Evolutionary conservation across 257 asterid species (phyloP).

Genomic region (Nicotiana noctiflora): DNA sequence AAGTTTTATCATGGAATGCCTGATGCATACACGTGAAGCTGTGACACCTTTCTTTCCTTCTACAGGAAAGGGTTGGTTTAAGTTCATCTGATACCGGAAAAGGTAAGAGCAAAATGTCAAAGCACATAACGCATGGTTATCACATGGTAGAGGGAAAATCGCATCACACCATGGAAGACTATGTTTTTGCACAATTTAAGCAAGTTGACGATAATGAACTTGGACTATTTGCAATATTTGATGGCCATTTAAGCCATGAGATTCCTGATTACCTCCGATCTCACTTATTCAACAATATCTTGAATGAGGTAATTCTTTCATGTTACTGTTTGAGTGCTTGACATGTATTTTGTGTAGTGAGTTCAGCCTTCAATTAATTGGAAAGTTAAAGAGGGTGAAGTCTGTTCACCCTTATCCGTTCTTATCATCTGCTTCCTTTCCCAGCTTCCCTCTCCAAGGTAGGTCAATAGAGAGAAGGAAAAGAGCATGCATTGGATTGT

Average conservation of each 20-base stretch:
- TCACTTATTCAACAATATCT: conserved; percentile 68
- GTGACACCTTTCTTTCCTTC: background rate
- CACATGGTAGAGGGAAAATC: conserved; percentile 79
- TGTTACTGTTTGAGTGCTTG: background rate
- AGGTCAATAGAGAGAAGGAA: background rate
- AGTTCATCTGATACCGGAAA: conserved; percentile 47
- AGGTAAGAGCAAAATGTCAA: conserved; percentile 83
- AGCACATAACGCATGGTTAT: conserved; percentile 69
- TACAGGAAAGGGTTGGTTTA: conserved; percentile 69
- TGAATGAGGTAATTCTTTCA: conserved; percentile 49
- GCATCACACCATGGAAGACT: conserved; percentile 79
- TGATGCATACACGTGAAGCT: background rate
- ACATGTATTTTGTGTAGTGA: background rate
- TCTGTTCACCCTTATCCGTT: background rate
- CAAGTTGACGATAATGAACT: conserved; percentile 63
- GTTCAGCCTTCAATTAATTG: background rate
- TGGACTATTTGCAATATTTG: conserved; percentile 82
- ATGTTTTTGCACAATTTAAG: conserved; percentile 73
- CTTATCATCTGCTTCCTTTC: background rate
- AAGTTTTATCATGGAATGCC: background rate
- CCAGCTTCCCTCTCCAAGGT: background rate
- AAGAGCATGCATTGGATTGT: background rate
- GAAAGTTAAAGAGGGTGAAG: background rate
- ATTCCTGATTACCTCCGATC: conserved; percentile 67
- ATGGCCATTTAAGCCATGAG: conserved; percentile 81